Conservation (phyloP, 1,284 basidiomycete species). For the Trametes polyzona region DNA sequence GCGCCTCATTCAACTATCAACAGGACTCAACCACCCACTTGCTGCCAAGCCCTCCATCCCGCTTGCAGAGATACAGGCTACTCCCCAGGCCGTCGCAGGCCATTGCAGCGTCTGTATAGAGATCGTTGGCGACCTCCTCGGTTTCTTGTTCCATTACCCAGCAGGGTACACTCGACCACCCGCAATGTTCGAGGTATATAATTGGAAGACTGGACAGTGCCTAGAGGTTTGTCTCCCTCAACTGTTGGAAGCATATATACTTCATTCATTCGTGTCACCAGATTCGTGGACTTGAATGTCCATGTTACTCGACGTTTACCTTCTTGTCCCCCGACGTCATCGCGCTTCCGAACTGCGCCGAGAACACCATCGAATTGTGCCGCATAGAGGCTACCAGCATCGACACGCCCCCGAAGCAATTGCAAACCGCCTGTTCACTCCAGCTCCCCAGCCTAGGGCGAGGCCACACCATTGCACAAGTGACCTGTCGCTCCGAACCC, state of each 20-base stretch:
- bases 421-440: conserved; percentile 20
- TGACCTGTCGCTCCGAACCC: conserved; percentile 31
- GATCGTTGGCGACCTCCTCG: conserved; percentile 47
- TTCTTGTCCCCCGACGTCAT: conserved; percentile 45
- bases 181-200: conserved; percentile 41
- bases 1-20: conserved; percentile 45
- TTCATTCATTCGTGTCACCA: neutral
- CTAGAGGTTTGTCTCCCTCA: conserved; percentile 37
- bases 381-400: conserved; percentile 10
- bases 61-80: conserved; percentile 18
- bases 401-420: conserved; percentile 1
- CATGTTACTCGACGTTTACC: conserved; percentile 42
- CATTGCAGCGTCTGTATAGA: conserved; percentile 46
- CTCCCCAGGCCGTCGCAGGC: conserved; percentile 10
- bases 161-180: conserved; percentile 12
- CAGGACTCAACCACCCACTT: conserved; percentile 44
- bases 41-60: conserved; percentile 41
- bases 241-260: no score
- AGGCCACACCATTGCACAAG: conserved; percentile 15
- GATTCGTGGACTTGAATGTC: conserved; percentile 14
- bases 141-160: conserved; percentile 28
- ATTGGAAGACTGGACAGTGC: conserved; percentile 46
- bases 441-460: conserved; percentile 19
- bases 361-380: conserved; percentile 29
- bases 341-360: conserved; percentile 31